A percentile compares a stretch with the other conserved stretches of the same genome.
Conservation (phyloP, 2,329 filamentous ascomycete species). For the Diaporthe vexans region DNA sequence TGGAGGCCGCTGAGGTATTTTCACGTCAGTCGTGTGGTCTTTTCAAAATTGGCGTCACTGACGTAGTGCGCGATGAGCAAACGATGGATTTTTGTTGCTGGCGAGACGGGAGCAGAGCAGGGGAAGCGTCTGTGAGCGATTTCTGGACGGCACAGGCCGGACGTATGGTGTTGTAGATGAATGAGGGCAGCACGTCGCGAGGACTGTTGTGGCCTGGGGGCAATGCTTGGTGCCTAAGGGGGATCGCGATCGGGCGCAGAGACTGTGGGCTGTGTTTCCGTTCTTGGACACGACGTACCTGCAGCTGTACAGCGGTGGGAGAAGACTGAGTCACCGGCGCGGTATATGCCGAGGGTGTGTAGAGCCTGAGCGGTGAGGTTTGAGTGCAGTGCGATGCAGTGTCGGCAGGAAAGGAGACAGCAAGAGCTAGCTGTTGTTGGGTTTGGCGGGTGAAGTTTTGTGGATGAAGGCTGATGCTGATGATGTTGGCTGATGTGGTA, state of each 20-base stretch:
- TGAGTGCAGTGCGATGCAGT: slow-evolving; percentile 5
- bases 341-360: background rate
- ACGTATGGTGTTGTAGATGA: background rate
- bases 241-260: slow-evolving; percentile 23
- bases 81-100: background rate
- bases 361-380: slow-evolving; percentile 10
- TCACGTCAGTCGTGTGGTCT: slow-evolving; percentile 13
- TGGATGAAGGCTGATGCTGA: slow-evolving; percentile 15
- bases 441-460: slow-evolving; percentile 6
- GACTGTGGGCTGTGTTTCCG: slow-evolving; percentile 15
- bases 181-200: slow-evolving; percentile 8
- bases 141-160: background rate
- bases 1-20: slow-evolving; percentile 33
- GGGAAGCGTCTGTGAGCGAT: background rate
- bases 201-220: background rate
- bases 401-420: background rate
- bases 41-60: slow-evolving; percentile 2
- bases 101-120: background rate
- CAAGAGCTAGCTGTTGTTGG: background rate
- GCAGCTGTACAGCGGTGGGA: slow-evolving; percentile 28
- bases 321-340: slow-evolving; percentile 25
- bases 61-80: slow-evolving; percentile 12
- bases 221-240: slow-evolving; percentile 23
- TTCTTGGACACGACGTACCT: slow-evolving; percentile 28
- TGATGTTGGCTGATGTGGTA: slow-evolving; percentile 21